A percentile compares a stretch with the other conserved stretches of the same genome.
Evolutionary conservation across 306 rosid species (phyloP).

Genomic region (Sindora glabra): DNA sequence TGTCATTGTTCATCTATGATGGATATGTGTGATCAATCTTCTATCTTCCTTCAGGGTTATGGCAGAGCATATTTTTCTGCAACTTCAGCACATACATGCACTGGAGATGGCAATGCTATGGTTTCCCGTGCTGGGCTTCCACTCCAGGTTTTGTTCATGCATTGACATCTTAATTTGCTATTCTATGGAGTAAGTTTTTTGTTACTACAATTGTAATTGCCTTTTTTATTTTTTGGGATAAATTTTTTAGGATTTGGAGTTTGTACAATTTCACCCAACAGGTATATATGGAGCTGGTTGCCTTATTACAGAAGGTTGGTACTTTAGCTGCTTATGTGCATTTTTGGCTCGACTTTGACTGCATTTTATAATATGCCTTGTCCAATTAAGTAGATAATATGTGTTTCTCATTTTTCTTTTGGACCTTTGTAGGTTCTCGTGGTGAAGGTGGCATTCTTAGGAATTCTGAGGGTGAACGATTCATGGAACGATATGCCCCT

Average conservation of each 20-base stretch:
- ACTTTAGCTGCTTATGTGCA: neutral
- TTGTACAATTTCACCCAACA: constrained; percentile 95
- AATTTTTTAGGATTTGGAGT: constrained; percentile 77
- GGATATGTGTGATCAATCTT: neutral
- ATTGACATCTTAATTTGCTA: constrained; percentile 4
- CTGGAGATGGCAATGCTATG: constrained; percentile 97
- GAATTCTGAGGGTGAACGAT: constrained; percentile 93
- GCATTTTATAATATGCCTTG: neutral
- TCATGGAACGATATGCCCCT: constrained; percentile 98
- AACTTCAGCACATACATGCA: constrained; percentile 96
- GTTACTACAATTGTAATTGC: no score
- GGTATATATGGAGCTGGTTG: constrained; percentile 99
- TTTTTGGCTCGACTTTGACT: constrained; percentile 6
- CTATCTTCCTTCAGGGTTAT: constrained; percentile 65
- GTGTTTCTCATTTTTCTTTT: constrained; percentile 18
- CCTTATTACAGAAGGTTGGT: constrained; percentile 90
- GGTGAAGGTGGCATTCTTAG: constrained; percentile 99
- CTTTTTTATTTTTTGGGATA: constrained; percentile 4
- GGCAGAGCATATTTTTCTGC: constrained; percentile 89
- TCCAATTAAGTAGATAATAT: constrained; percentile 1
- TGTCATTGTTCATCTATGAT: neutral
- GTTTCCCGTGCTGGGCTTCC: constrained; percentile 92
- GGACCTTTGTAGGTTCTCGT: constrained; percentile 76
- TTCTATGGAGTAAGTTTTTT: constrained; percentile 1
- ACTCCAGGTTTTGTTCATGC: constrained; percentile 56